Evolutionary conservation across 192 early-diverging fungal species (phyloP).

Genomic region (Coemansia sp.): DNA sequence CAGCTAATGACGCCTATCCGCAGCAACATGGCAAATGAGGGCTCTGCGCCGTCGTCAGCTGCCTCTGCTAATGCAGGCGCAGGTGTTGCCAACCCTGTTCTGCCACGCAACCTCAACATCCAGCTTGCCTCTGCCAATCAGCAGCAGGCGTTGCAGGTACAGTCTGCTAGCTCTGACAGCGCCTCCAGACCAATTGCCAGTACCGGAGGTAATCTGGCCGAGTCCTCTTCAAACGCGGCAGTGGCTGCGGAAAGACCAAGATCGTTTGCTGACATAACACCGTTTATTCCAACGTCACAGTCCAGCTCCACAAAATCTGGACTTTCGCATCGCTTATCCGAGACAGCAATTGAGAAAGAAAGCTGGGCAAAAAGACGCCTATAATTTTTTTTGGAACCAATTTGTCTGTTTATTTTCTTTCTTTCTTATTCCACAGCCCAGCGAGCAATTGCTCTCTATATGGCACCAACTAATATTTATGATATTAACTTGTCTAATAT

Average conservation of each 20-base stretch:
- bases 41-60: constrained; percentile 1
- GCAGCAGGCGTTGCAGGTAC: constrained; percentile 6
- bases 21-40: constrained; percentile 4
- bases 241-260: constrained; percentile 6
- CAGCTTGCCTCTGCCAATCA: background rate
- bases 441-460: too few species aligned
- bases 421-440: background rate
- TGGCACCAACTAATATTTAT: too few species aligned
- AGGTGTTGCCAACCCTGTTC: background rate
- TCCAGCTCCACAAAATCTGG: background rate
- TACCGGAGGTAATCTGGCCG: background rate
- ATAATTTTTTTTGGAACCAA: background rate
- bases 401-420: background rate
- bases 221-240: background rate
- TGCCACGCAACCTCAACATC: constrained; percentile 4
- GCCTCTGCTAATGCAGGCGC: background rate
- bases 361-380: background rate
- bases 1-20: constrained; percentile 10
- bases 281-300: background rate
- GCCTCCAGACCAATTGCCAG: too few species aligned
- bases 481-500: too few species aligned
- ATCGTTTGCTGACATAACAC: background rate
- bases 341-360: background rate
- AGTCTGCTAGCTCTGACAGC: background rate
- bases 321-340: background rate